phyloP scores from a whole-genome alignment of 2,329 filamentous ascomycete genomes.

The Zymoseptoria tritici region DNA sequence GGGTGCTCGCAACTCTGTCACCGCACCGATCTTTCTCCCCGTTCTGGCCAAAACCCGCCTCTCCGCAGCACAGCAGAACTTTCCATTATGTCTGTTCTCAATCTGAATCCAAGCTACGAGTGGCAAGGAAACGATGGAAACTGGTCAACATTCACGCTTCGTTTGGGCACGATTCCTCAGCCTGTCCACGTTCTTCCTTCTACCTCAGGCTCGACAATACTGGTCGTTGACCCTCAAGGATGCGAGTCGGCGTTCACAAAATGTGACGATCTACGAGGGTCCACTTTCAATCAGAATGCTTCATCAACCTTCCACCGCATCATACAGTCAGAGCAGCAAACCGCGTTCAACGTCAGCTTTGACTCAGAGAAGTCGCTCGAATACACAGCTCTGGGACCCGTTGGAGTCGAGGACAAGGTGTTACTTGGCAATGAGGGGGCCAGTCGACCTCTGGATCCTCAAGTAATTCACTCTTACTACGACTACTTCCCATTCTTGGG shows the following conservation, averaged over 20 bases:
- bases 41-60: background rate
- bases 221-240: background rate
- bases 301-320: background rate
- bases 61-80: background rate
- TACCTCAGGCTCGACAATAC: conserved; percentile 1
- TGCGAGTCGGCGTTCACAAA: background rate
- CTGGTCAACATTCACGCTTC: background rate
- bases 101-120: background rate
- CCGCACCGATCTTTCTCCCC: background rate
- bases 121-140: conserved; percentile 2
- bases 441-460: background rate
- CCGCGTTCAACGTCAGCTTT: background rate
- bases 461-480: conserved; percentile 4
- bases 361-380: background rate
- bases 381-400: background rate
- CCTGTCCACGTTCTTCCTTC: background rate
- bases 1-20: background rate
- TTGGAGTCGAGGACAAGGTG: background rate
- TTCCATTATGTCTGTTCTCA: background rate
- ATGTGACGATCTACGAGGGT: background rate
- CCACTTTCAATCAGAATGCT: background rate
- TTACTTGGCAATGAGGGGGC: background rate
- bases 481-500: conserved; percentile 28
- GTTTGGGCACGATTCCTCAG: conserved; percentile 8
- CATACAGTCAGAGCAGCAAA: background rate